Percentiles rank a stretch among this genome's conserved stretches.
Evolutionary conservation across 2,329 filamentous ascomycete species (phyloP).

Genomic region (Trichoderma sp.): DNA sequence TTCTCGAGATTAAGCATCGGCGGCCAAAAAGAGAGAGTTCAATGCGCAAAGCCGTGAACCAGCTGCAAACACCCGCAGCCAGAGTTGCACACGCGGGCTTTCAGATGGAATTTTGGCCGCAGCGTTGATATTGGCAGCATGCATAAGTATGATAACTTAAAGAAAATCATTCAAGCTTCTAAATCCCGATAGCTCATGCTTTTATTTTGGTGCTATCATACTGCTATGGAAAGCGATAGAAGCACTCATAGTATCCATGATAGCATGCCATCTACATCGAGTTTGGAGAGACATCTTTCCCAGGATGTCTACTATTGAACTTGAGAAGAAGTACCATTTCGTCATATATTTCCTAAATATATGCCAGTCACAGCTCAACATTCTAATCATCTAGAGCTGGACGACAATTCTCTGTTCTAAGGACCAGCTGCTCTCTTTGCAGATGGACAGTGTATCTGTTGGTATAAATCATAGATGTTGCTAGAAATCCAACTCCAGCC

Average conservation of each 20-base stretch:
- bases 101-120: background rate
- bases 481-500: conserved; percentile 4
- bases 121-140: background rate
- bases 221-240: no score
- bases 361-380: background rate
- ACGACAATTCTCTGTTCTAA: background rate
- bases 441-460: background rate
- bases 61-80: conserved; percentile 17
- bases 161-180: background rate
- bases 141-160: background rate
- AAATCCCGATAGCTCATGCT: no score
- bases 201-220: no score
- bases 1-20: background rate
- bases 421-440: background rate
- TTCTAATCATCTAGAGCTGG: background rate
- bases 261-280: no score
- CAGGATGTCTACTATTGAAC: background rate
- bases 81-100: background rate
- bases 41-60: background rate
- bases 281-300: no score
- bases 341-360: background rate
- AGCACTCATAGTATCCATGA: no score
- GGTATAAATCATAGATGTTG: background rate
- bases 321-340: background rate
- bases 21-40: background rate